Conservation (phyloP, 116 monocot genomes). For the Trichopus zeylanicus region DNA sequence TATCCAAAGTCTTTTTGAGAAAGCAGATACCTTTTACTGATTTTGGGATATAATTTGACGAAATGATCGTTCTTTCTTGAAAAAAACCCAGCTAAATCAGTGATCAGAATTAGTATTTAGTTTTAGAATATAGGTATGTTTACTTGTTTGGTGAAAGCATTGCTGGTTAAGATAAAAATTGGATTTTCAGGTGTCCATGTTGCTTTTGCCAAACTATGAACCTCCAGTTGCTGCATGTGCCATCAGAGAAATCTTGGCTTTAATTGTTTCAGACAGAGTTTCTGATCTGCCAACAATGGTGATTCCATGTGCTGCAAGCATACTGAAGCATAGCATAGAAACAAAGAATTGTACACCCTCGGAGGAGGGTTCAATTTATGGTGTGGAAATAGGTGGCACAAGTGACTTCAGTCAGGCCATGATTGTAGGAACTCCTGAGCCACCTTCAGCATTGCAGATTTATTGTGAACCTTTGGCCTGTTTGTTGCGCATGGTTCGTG, state of each 20-base stretch:
- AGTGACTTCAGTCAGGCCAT: constrained; percentile 22
- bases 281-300: constrained; percentile 19
- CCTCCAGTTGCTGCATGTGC: constrained; percentile 67
- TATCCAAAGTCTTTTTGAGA: too few relatives aligned
- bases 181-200: constrained; percentile 48
- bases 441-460: constrained; percentile 36
- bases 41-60: too few relatives aligned
- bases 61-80: too few relatives aligned
- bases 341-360: constrained; percentile 3
- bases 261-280: constrained; percentile 19
- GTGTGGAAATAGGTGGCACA: constrained; percentile 32
- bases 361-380: constrained; percentile 19
- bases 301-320: constrained; percentile 24
- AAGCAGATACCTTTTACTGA: too few relatives aligned
- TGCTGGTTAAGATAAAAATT: too few relatives aligned
- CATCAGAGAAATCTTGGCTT: constrained; percentile 40
- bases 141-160: too few relatives aligned
- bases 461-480: constrained; percentile 40
- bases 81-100: too few relatives aligned
- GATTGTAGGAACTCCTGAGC: constrained; percentile 18
- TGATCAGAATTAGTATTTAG: too few relatives aligned
- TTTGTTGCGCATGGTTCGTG: constrained; percentile 43
- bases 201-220: constrained; percentile 42
- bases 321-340: constrained; percentile 17
- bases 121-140: too few relatives aligned